phyloP scores from a whole-genome alignment of 2,329 filamentous ascomycete species.

The Diaporthe citrichinensis region DNA sequence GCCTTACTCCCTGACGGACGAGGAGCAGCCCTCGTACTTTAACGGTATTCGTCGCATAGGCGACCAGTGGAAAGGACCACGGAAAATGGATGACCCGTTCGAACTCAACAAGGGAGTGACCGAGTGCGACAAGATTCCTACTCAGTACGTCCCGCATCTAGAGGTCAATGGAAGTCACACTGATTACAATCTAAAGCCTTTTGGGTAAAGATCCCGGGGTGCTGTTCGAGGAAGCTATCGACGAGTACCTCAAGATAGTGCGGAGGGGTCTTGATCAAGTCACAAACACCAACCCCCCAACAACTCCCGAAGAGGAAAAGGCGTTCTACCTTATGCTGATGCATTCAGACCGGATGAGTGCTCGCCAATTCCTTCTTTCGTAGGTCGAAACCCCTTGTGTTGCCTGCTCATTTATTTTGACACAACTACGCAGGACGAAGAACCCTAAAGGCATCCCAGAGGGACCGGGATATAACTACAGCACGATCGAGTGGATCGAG shows the following conservation, averaged over 20 bases:
- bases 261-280: not conserved
- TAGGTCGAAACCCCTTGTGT: not conserved
- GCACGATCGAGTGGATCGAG: not conserved
- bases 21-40: not conserved
- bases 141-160: not conserved
- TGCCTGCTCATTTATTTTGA: not conserved
- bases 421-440: not conserved
- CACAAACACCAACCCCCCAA: not conserved
- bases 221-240: not conserved
- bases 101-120: not conserved
- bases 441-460: not conserved
- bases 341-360: not conserved
- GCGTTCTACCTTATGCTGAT: not conserved
- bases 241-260: not conserved
- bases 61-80: not conserved
- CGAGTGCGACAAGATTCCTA: not conserved
- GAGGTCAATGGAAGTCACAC: not conserved
- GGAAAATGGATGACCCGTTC: not conserved
- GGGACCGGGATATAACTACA: not conserved
- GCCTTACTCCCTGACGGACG: not conserved
- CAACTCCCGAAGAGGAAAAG: not conserved
- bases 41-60: not conserved
- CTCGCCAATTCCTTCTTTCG: constrained; percentile 1
- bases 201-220: not conserved
- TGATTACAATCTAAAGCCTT: not conserved